Evolutionary conservation across 1,139 yeast genomes (phyloP).

Genomic region (Protomyces arabidopsidicola): DNA sequence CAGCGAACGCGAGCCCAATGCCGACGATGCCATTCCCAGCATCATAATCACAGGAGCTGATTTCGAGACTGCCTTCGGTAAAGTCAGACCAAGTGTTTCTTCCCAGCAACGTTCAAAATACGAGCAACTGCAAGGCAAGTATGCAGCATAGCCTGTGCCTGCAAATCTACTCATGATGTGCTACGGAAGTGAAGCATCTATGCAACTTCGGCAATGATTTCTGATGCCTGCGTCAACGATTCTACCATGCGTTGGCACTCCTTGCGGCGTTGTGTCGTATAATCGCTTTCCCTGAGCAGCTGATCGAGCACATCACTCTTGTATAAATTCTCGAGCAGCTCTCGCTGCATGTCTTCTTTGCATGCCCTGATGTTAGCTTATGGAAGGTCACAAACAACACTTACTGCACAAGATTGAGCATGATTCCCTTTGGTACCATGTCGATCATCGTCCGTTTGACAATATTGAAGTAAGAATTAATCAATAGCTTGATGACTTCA

Average conservation of each 20-base stretch:
- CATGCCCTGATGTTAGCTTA: conserved; percentile 41
- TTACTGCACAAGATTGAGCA: conserved; percentile 69
- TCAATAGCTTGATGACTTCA: conserved; percentile 88
- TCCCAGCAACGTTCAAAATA: conserved; percentile 78
- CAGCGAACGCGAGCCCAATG: conserved; percentile 40
- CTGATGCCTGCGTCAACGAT: conserved; percentile 80
- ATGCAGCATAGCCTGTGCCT: neutral
- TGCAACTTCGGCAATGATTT: conserved; percentile 53
- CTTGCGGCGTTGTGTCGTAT: conserved; percentile 88
- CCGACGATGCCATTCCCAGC: conserved; percentile 30
- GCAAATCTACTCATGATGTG: neutral
- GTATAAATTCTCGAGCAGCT: conserved; percentile 79
- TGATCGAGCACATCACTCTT: conserved; percentile 68
- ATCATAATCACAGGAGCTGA: conserved; percentile 61
- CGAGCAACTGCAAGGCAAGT: conserved; percentile 42
- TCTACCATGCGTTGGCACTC: conserved; percentile 95
- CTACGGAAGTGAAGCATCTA: neutral
- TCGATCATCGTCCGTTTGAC: conserved; percentile 93
- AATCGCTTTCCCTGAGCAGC: conserved; percentile 84
- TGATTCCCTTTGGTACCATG: conserved; percentile 88
- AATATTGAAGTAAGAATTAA: conserved; percentile 82
- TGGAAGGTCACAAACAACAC: conserved; percentile 27
- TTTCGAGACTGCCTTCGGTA: conserved; percentile 63
- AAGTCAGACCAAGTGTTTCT: conserved; percentile 85
- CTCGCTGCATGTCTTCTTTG: conserved; percentile 84